Evolutionary conservation across 306 rosid species (phyloP).

Genomic region (Sphenostylis stenocarpa): DNA sequence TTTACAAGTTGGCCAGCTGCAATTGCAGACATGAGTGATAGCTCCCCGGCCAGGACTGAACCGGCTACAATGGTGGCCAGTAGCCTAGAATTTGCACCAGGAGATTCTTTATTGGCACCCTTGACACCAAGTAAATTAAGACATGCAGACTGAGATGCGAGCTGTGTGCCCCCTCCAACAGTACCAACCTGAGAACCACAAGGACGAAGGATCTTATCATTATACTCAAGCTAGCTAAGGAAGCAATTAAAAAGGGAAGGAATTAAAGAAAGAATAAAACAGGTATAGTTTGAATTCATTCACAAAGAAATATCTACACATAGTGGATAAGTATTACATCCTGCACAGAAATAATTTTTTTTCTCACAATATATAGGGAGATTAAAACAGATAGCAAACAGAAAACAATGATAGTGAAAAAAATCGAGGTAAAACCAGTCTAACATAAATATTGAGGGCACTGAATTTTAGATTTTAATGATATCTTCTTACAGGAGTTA

Average conservation of each 20-base stretch:
- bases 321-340: background rate
- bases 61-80: slow-evolving; percentile 66
- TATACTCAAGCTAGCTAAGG: background rate
- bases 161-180: slow-evolving; percentile 80
- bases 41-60: slow-evolving; percentile 68
- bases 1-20: slow-evolving; percentile 76
- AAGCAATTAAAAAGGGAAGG: background rate
- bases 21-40: slow-evolving; percentile 71
- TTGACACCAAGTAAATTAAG: slow-evolving; percentile 75
- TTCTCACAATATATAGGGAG: background rate
- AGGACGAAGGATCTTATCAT: slow-evolving; percentile 14
- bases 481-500: background rate
- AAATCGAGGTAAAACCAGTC: background rate
- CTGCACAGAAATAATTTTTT: background rate
- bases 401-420: background rate
- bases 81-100: slow-evolving; percentile 62
- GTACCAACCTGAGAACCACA: slow-evolving; percentile 61
- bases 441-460: background rate
- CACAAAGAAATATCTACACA: background rate
- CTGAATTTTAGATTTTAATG: background rate
- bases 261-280: background rate
- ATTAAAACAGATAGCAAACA: background rate
- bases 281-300: background rate
- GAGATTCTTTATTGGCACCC: slow-evolving; percentile 59
- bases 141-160: slow-evolving; percentile 75